Evolutionary conservation across 1,284 basidiomycete species (phyloP).

Genomic region (Pseudozyma pruni): DNA sequence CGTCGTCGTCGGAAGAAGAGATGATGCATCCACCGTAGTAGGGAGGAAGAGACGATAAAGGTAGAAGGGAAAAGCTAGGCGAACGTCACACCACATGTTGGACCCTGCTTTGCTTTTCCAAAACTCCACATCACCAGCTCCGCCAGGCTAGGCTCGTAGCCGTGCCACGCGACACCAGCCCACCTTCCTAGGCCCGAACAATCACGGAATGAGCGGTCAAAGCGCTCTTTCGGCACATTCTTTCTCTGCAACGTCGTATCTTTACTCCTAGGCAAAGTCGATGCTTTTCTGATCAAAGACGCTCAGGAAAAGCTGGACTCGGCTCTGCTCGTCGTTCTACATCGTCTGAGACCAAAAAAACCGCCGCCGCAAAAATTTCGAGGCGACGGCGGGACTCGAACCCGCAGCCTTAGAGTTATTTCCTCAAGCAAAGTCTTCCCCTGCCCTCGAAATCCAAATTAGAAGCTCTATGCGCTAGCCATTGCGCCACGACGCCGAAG

Average conservation of each 20-base stretch:
- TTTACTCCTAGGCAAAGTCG: too few relatives aligned
- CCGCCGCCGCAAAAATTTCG: conserved; percentile 1
- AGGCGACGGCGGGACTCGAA: conserved; percentile 53
- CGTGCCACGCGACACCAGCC: too few relatives aligned
- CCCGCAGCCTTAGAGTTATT: conserved; percentile 52
- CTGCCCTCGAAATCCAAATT: conserved; percentile 1
- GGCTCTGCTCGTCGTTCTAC: conserved; percentile 5
- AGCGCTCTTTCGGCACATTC: too few relatives aligned
- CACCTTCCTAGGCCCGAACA: too few relatives aligned
- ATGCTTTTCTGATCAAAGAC: conserved; percentile 16
- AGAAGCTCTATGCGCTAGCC: conserved; percentile 57
- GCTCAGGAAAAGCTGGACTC: conserved; percentile 8
- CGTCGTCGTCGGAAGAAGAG: too few relatives aligned
- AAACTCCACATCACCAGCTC: conserved; percentile 8
- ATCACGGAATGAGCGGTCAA: too few relatives aligned
- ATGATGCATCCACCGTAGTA: too few relatives aligned
- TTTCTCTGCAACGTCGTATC: too few relatives aligned
- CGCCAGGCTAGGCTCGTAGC: too few relatives aligned
- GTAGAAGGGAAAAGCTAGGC: background rate
- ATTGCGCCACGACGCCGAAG: conserved; percentile 49
- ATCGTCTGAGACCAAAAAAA: conserved; percentile 3
- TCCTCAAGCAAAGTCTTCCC: background rate
- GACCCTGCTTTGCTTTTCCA: too few relatives aligned
- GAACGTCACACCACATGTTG: too few relatives aligned
- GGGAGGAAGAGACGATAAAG: too few relatives aligned